Evolutionary conservation across 108 stramenopile genomes (phyloP).

Genomic region (Cyclostephanos tholiformis): DNA sequence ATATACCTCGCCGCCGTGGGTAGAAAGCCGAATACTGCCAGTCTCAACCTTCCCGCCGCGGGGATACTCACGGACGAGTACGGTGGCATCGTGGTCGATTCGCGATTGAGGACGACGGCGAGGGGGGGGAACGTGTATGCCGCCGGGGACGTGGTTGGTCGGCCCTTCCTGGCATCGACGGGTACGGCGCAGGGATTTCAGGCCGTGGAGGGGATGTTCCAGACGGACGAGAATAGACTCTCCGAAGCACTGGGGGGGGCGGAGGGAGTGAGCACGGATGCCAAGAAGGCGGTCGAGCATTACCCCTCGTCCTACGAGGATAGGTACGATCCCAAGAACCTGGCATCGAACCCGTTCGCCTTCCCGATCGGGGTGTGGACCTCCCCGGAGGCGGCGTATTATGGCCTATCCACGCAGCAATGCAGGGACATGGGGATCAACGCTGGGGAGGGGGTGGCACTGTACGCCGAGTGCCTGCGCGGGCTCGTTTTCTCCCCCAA

Average conservation of each 20-base stretch:
- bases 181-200: conserved; percentile 80
- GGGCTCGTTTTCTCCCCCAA: conserved; percentile 83
- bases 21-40: conserved; percentile 73
- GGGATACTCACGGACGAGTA: conserved; percentile 72
- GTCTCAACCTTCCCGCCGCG: conserved; percentile 64
- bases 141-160: conserved; percentile 82
- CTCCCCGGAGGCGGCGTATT: conserved; percentile 79
- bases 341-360: conserved; percentile 85
- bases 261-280: background rate
- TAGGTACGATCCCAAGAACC: conserved; percentile 72
- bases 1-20: conserved; percentile 84
- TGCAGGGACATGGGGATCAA: conserved; percentile 71
- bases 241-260: conserved; percentile 13
- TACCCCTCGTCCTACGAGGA: conserved; percentile 50
- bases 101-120: conserved; percentile 53
- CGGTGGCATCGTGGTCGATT: conserved; percentile 73
- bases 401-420: conserved; percentile 66
- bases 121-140: conserved; percentile 69
- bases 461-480: conserved; percentile 82
- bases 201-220: conserved; percentile 65
- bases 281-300: conserved; percentile 16
- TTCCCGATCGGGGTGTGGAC: conserved; percentile 85
- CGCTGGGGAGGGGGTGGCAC: conserved; percentile 76
- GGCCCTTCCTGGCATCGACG: conserved; percentile 82
- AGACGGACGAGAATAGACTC: conserved; percentile 11